Evolutionary conservation across 257 asterid genomes (phyloP).

Genomic region (Solanum appendiculatum): DNA sequence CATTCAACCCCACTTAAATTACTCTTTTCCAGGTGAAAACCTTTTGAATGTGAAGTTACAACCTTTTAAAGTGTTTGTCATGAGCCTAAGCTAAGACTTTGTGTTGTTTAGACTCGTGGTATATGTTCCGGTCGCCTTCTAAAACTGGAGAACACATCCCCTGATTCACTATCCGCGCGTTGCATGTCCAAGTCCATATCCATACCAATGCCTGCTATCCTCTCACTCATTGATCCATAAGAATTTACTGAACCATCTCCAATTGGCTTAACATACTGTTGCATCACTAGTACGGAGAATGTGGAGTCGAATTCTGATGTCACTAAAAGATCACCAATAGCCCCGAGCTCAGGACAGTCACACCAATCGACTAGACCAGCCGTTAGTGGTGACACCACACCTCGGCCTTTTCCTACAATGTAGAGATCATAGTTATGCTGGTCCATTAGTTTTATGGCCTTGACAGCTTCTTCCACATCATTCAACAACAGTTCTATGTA

Average conservation of each 20-base stretch:
- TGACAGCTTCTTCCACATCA: constrained; percentile 69
- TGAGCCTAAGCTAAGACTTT: neutral
- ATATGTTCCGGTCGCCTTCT: constrained; percentile 17
- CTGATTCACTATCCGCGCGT: constrained; percentile 29
- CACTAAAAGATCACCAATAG: constrained; percentile 80
- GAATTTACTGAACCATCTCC: constrained; percentile 30
- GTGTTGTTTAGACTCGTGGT: neutral
- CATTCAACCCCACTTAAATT: neutral
- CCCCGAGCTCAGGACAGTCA: constrained; percentile 90
- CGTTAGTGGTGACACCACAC: constrained; percentile 47
- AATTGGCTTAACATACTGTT: constrained; percentile 34
- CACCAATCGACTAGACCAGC: constrained; percentile 87
- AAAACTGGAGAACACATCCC: constrained; percentile 37
- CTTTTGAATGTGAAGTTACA: neutral
- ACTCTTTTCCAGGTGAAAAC: neutral
- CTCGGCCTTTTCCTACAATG: constrained; percentile 82
- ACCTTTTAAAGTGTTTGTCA: neutral
- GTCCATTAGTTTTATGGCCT: constrained; percentile 72
- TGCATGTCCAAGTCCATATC: constrained; percentile 20
- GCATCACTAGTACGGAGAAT: constrained; percentile 70
- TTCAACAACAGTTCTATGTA: constrained; percentile 42
- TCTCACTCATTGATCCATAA: constrained; percentile 15
- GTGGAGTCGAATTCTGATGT: constrained; percentile 67
- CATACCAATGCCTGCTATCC: constrained; percentile 14
- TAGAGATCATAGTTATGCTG: constrained; percentile 47